Percentiles rank a stretch among this genome's conserved stretches.
Conservation (phyloP, 345 rosid species). For the Pseudoturritis turrita region DNA sequence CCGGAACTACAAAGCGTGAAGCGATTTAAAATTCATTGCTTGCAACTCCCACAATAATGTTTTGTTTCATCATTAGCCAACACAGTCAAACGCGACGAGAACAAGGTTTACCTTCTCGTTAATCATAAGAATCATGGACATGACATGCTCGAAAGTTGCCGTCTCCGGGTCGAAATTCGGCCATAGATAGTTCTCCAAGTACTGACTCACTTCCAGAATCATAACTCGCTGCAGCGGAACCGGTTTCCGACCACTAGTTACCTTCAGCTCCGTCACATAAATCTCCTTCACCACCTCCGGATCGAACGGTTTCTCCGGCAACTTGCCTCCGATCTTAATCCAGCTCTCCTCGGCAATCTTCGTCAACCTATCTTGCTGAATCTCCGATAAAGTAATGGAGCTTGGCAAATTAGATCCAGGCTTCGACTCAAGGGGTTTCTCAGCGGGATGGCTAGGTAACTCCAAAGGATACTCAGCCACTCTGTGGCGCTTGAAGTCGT, state of each 20-base stretch:
- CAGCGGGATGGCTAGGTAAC: conserved; percentile 37
- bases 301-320: conserved; percentile 54
- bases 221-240: conserved; percentile 92
- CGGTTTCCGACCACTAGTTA: conserved; percentile 66
- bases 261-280: conserved; percentile 71
- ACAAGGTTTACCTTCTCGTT: conserved; percentile 67
- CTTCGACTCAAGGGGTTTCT: conserved; percentile 54
- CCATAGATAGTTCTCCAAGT: conserved; percentile 93
- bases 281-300: conserved; percentile 75
- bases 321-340: conserved; percentile 44
- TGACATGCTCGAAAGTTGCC: conserved; percentile 85
- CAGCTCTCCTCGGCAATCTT: conserved; percentile 78
- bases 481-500: conserved; percentile 96
- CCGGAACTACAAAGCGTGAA: conserved; percentile 62
- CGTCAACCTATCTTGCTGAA: conserved; percentile 84
- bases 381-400: conserved; percentile 85
- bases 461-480: conserved; percentile 97
- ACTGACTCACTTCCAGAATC: conserved; percentile 96
- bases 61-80: neutral
- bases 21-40: neutral
- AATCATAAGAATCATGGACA: conserved; percentile 97
- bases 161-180: conserved; percentile 80
- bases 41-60: neutral
- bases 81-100: conserved; percentile 1
- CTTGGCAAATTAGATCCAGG: conserved; percentile 60